Percentiles rank a stretch among this genome's conserved stretches.
These are phyloP conservation scores for Pythium aristosporum DNA, from an alignment of 352 stramenopile species.

Conservation along the genomic window DNA sequence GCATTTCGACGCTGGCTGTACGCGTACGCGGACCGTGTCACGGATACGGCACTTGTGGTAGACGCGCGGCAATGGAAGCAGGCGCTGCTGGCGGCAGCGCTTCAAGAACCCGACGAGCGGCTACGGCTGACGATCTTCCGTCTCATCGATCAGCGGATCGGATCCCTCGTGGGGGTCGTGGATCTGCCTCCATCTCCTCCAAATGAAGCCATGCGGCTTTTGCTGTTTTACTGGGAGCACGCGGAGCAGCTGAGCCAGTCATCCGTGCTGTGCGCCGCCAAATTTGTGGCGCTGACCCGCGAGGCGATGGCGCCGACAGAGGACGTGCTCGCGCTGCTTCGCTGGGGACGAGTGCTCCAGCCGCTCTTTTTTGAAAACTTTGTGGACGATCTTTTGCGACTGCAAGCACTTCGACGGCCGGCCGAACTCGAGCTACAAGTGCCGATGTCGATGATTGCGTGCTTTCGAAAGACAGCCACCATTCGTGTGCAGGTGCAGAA, in stretches of 20 bases:
- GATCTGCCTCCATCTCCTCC: neutral
- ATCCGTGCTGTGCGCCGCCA: slow-evolving; percentile 43
- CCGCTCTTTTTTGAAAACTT: slow-evolving; percentile 46
- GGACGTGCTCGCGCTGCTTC: slow-evolving; percentile 34
- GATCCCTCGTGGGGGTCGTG: neutral
- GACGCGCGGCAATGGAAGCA: slow-evolving; percentile 36
- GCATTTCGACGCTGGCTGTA: slow-evolving; percentile 44
- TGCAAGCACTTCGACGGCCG: slow-evolving; percentile 32
- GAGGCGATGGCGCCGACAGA: slow-evolving; percentile 15
- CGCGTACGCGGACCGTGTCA: slow-evolving; percentile 18
- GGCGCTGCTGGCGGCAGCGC: slow-evolving; percentile 32
- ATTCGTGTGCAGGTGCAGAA: neutral
- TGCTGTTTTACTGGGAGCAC: slow-evolving; percentile 46
- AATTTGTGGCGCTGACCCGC: slow-evolving; percentile 34
- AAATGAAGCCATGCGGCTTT: slow-evolving; percentile 28
- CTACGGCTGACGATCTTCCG: slow-evolving; percentile 34
- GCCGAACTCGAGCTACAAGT: slow-evolving; percentile 30
- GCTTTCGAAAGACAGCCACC: neutral
- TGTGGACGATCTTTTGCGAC: slow-evolving; percentile 26
- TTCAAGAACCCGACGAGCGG: slow-evolving; percentile 28
- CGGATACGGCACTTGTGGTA: slow-evolving; percentile 23
- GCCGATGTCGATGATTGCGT: neutral
- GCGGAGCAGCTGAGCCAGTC: slow-evolving; percentile 33
- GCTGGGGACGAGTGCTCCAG: slow-evolving; percentile 42
- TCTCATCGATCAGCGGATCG: slow-evolving; percentile 24